These are phyloP conservation scores for Solanum chilense DNA, from an alignment of 257 asterid genomes.

Conservation along the genomic window DNA sequence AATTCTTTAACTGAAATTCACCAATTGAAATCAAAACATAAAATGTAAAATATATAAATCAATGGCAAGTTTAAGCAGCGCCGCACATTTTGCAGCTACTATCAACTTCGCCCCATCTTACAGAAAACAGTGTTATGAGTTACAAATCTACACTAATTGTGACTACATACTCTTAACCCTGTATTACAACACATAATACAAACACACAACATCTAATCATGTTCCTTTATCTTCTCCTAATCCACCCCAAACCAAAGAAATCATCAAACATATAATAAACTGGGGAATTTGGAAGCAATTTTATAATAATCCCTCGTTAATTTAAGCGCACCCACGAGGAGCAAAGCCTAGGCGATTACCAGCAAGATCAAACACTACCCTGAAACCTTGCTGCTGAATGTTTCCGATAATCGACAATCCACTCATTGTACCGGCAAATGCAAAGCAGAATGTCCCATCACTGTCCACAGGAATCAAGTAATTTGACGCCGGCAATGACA, in stretches of 20 bases:
- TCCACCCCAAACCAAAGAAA: not conserved
- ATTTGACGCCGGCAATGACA: conserved; percentile 82
- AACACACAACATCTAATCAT: conserved; percentile 1
- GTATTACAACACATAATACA: not conserved
- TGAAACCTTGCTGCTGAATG: conserved; percentile 36
- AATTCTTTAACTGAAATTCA: not conserved
- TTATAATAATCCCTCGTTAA: too few species aligned
- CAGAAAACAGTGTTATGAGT: not conserved
- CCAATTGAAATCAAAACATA: not conserved
- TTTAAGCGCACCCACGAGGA: conserved; percentile 26
- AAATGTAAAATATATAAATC: not conserved
- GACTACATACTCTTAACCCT: not conserved
- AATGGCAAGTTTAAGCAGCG: not conserved
- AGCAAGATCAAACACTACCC: conserved; percentile 30
- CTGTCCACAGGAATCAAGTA: conserved; percentile 79
- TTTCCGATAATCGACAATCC: conserved; percentile 47
- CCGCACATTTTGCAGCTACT: not conserved
- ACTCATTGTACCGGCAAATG: conserved; percentile 69
- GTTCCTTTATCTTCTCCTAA: not conserved
- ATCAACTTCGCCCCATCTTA: not conserved
- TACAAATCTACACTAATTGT: not conserved
- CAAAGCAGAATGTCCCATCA: conserved; percentile 72
- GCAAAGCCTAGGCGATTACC: conserved; percentile 30
- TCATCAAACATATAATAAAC: not conserved
- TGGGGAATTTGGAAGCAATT: not conserved